Conservation (phyloP, 805 yeast species). For the Lachancea thermotolerans region DNA sequence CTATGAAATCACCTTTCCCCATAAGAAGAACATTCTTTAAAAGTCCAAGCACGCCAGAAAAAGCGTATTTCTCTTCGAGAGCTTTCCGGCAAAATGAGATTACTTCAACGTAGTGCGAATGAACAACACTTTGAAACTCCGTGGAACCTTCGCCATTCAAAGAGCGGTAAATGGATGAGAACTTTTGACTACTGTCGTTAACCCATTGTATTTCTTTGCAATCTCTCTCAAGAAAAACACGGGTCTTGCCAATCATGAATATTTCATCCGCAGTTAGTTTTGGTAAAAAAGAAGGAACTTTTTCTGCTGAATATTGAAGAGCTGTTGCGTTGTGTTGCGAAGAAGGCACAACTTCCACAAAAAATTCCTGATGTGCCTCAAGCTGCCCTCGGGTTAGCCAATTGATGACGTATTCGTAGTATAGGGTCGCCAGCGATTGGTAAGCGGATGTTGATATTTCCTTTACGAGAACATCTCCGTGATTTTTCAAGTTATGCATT, state of each 20-base stretch:
- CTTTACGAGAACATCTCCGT: slow-evolving; percentile 57
- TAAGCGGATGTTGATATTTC: slow-evolving; percentile 40
- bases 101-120: slow-evolving; percentile 45
- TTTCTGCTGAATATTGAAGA: slow-evolving; percentile 15
- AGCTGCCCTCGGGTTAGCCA: slow-evolving; percentile 73
- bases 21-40: slow-evolving; percentile 62
- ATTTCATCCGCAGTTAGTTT: slow-evolving; percentile 38
- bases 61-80: slow-evolving; percentile 42
- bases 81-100: slow-evolving; percentile 44
- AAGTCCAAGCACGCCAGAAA: slow-evolving; percentile 50
- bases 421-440: slow-evolving; percentile 46
- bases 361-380: slow-evolving; percentile 56
- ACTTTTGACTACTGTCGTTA: slow-evolving; percentile 36
- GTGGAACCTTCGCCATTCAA: slow-evolving; percentile 3
- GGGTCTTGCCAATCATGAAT: slow-evolving; percentile 65
- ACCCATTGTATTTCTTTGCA: slow-evolving; percentile 69
- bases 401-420: slow-evolving; percentile 47
- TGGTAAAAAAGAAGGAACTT: slow-evolving; percentile 37
- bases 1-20: slow-evolving; percentile 78
- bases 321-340: not conserved
- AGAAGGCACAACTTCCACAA: slow-evolving; percentile 31
- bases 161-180: slow-evolving; percentile 12
- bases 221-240: slow-evolving; percentile 52
- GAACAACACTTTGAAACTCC: slow-evolving; percentile 32
- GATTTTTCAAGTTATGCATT: slow-evolving; percentile 43